Conservation (phyloP, 164 flowering plant species). For the Hamamelis virginiana region DNA sequence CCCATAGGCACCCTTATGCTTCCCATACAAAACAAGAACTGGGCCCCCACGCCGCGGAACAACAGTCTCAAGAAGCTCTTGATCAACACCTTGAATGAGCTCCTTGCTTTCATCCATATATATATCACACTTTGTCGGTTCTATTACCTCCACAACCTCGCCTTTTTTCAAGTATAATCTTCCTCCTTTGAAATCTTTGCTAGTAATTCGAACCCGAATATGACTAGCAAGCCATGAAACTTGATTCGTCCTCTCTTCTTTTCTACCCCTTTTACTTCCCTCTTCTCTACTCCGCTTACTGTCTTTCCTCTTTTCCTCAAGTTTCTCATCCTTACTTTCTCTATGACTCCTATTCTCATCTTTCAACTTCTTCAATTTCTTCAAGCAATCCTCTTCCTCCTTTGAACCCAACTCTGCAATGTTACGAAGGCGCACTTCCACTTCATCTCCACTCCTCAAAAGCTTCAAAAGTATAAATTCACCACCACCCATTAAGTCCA, state of each 20-base stretch:
- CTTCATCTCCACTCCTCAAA: conserved; percentile 36
- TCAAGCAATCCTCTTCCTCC: conserved; percentile 63
- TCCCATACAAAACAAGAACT: conserved; percentile 74
- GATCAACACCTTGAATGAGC: conserved; percentile 71
- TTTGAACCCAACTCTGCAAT: conserved; percentile 60
- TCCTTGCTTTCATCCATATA: conserved; percentile 73
- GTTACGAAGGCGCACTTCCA: conserved; percentile 35
- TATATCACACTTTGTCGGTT: conserved; percentile 61
- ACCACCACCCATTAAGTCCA: conserved; percentile 30
- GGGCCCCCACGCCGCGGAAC: conserved; percentile 73
- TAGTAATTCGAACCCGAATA: conserved; percentile 71
- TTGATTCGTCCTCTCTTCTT: conserved; percentile 10
- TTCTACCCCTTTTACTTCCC: conserved; percentile 1
- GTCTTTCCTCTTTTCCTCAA: conserved; percentile 15
- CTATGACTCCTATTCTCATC: conserved; percentile 10
- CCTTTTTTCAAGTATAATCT: conserved; percentile 78
- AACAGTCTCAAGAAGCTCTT: conserved; percentile 75
- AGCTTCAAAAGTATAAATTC: conserved; percentile 42
- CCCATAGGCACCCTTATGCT: conserved; percentile 74
- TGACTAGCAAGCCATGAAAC: conserved; percentile 68
- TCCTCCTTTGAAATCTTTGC: conserved; percentile 74
- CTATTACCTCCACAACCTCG: conserved; percentile 76
- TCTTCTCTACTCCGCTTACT: conserved; percentile 21
- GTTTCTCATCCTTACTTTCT: conserved; percentile 6
- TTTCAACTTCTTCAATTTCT: conserved; percentile 41